phyloP scores from a whole-genome alignment of 371 early-diverging fungal species.

The Sporodiniella umbellata region DNA sequence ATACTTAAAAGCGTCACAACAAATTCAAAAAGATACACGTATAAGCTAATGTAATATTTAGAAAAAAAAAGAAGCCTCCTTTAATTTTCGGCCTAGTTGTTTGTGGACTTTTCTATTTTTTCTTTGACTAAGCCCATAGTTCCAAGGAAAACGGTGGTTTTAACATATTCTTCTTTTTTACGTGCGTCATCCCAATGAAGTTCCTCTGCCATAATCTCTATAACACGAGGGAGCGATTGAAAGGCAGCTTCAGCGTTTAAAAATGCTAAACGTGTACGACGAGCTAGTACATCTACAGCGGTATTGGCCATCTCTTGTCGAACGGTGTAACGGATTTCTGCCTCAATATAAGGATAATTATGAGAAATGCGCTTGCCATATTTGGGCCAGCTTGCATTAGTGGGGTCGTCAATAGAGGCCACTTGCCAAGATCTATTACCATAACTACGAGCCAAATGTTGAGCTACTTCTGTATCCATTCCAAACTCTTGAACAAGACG shows the following conservation, averaged over 20 bases:
- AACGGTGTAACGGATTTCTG: slow-evolving; percentile 94
- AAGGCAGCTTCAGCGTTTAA: slow-evolving; percentile 91
- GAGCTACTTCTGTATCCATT: slow-evolving; percentile 91
- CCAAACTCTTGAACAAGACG: slow-evolving; percentile 91
- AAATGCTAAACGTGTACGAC: slow-evolving; percentile 93
- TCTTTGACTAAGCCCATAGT: slow-evolving; percentile 82
- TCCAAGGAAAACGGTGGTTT: slow-evolving; percentile 73
- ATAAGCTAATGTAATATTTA: too few relatives aligned
- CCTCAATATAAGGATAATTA: slow-evolving; percentile 91
- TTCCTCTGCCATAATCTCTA: slow-evolving; percentile 89
- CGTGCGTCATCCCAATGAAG: slow-evolving; percentile 75
- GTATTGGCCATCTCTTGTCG: slow-evolving; percentile 94
- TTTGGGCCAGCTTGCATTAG: slow-evolving; percentile 74
- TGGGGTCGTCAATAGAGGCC: slow-evolving; percentile 74
- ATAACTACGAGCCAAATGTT: slow-evolving; percentile 90
- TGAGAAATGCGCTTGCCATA: slow-evolving; percentile 77
- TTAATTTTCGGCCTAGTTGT: background rate
- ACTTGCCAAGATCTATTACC: slow-evolving; percentile 96
- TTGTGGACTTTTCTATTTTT: slow-evolving; percentile 1
- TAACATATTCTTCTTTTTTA: slow-evolving; percentile 63
- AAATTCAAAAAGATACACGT: too few relatives aligned
- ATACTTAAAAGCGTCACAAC: too few relatives aligned
- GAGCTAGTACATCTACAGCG: slow-evolving; percentile 91
- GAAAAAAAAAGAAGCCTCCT: too few relatives aligned
- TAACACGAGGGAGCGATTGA: slow-evolving; percentile 82